Percentiles rank a stretch among this genome's conserved stretches.
phyloP scores from a whole-genome alignment of 2,329 filamentous ascomycete species.

The Zymoseptoria brevis region DNA sequence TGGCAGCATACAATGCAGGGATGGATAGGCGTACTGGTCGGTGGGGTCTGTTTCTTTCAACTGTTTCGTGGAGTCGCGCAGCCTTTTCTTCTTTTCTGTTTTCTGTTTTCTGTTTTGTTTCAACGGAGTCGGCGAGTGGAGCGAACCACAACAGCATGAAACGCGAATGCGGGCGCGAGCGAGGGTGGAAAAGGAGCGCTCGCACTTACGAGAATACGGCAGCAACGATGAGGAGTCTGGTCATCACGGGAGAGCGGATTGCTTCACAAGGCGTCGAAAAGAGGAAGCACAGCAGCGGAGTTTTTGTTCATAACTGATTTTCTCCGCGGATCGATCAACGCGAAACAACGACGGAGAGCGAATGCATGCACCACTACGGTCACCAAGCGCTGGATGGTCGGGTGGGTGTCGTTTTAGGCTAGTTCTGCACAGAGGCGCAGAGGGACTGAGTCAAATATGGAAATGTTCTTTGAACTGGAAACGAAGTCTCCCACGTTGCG shows the following conservation, averaged over 20 bases:
- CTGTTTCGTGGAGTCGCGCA: neutral
- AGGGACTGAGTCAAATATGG: neutral
- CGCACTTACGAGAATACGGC: neutral
- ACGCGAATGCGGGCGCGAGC: neutral
- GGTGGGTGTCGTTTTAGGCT: neutral
- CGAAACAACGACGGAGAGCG: neutral
- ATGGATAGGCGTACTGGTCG: neutral
- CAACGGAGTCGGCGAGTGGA: neutral
- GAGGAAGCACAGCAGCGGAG: neutral
- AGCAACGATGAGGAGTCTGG: neutral
- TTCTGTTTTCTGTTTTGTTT: neutral
- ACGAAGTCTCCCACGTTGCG: neutral
- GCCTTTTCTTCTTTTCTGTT: neutral
- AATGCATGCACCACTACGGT: neutral
- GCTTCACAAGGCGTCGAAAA: neutral
- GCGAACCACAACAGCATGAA: neutral
- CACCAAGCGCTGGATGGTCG: neutral
- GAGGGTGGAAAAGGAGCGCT: neutral
- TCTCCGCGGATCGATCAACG: neutral
- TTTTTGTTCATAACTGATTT: neutral
- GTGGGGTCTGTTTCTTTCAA: neutral
- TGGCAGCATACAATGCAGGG: neutral
- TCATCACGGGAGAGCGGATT: neutral
- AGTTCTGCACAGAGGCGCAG: neutral
- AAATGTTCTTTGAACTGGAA: neutral